These are phyloP conservation scores for Aciculosporium take DNA, from an alignment of 2,329 filamentous ascomycete species.

Conservation along the genomic window DNA sequence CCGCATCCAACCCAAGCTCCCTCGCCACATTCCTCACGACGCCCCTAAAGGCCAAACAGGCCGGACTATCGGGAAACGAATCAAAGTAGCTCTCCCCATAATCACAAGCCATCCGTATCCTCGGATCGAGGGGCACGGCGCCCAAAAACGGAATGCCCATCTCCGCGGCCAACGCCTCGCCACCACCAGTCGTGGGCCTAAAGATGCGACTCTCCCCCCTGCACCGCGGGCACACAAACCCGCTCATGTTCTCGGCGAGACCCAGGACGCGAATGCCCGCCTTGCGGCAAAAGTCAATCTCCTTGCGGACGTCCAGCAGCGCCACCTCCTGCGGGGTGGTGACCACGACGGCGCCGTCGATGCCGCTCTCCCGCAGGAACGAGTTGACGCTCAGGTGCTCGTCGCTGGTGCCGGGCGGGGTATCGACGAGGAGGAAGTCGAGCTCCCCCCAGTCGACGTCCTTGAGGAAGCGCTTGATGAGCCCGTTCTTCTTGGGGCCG, in stretches of 20 bases:
- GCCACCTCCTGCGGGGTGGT: conserved; percentile 92
- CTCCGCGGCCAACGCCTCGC: conserved; percentile 64
- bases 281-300: conserved; percentile 95
- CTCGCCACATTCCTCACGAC: conserved; percentile 63
- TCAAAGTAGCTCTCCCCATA: conserved; percentile 97
- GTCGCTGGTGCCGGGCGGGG: conserved; percentile 86
- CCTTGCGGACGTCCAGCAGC: conserved; percentile 84
- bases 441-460: conserved; percentile 96
- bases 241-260: conserved; percentile 94
- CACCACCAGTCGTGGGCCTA: conserved; percentile 79
- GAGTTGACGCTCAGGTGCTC: conserved; percentile 92
- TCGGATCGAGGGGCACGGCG: conserved; percentile 76
- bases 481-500: conserved; percentile 93
- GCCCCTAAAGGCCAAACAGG: conserved; percentile 63
- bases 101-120: conserved; percentile 93
- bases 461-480: conserved; percentile 96
- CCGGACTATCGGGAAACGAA: conserved; percentile 82
- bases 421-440: conserved; percentile 88
- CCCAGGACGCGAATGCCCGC: conserved; percentile 80
- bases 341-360: conserved; percentile 85
- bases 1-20: conserved; percentile 49
- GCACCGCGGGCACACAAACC: conserved; percentile 91
- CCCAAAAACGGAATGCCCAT: conserved; percentile 82
- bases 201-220: conserved; percentile 76
- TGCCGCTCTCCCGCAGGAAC: conserved; percentile 77